Conservation (phyloP, 441 rosid genomes). For the Populus hybrid region DNA sequence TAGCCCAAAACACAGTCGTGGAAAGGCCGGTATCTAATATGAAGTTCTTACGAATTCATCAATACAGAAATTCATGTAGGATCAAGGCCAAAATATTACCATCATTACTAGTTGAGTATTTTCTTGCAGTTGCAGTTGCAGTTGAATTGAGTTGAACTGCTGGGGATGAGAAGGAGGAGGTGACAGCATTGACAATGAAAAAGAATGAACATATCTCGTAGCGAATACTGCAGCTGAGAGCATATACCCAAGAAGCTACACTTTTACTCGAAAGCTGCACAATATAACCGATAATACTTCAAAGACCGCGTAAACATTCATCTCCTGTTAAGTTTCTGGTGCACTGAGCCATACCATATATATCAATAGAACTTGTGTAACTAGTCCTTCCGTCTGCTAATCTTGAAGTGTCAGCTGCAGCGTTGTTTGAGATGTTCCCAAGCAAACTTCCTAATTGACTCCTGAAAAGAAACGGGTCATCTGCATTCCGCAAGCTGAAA, state of each 20-base stretch:
- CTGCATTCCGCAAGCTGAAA: not conserved
- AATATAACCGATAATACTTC: conserved; percentile 8
- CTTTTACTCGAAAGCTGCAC: conserved; percentile 1
- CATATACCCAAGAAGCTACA: conserved; percentile 13
- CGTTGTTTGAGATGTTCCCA: conserved; percentile 7
- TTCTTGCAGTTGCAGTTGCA: not conserved
- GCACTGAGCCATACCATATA: conserved; percentile 33
- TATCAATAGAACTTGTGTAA: conserved; percentile 2
- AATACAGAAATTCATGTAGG: too few species aligned
- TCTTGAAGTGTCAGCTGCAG: conserved; percentile 22
- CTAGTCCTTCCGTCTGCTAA: conserved; percentile 19
- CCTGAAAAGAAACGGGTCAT: conserved; percentile 7
- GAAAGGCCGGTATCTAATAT: too few species aligned
- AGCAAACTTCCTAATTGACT: conserved; percentile 16
- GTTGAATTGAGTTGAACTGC: not conserved
- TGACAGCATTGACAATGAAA: not conserved
- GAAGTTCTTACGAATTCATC: too few species aligned
- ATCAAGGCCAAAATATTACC: conserved; percentile 13
- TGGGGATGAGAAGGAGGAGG: not conserved
- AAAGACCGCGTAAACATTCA: conserved; percentile 28
- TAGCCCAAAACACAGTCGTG: not conserved
- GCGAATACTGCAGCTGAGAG: conserved; percentile 29
- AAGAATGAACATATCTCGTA: conserved; percentile 25
- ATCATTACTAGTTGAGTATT: not conserved
- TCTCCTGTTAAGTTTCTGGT: conserved; percentile 20